phyloP scores from a whole-genome alignment of 495 filamentous ascomycete genomes.

The Pseudoneurospora amorphoporcata region DNA sequence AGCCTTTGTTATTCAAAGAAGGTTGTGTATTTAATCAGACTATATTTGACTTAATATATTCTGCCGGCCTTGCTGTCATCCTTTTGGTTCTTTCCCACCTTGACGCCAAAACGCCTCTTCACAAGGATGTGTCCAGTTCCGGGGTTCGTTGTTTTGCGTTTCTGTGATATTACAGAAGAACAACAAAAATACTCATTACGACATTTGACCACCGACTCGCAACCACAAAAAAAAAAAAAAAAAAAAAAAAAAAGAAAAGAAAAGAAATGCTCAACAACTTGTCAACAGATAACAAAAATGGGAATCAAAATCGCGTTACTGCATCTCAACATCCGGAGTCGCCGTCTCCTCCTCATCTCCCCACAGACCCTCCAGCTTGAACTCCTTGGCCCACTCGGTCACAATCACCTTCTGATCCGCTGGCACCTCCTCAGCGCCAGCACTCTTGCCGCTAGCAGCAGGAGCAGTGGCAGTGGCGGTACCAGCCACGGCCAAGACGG shows the following conservation, averaged over 20 bases:
- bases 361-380: conserved; percentile 92
- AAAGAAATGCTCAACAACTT: background rate
- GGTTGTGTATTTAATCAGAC: background rate
- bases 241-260: too few relatives aligned
- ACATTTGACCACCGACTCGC: background rate
- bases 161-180: background rate
- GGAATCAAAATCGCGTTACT: conserved; percentile 4
- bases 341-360: conserved; percentile 39
- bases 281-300: conserved; percentile 3
- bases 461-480: conserved; percentile 19
- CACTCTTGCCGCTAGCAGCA: conserved; percentile 8
- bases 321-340: conserved; percentile 23
- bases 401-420: conserved; percentile 81
- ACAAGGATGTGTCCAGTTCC: background rate
- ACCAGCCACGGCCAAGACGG: conserved; percentile 47
- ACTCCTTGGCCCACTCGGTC: conserved; percentile 88
- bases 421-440: conserved; percentile 27
- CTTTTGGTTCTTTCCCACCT: background rate
- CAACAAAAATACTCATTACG: background rate
- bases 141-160: background rate
- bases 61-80: background rate
- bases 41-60: background rate
- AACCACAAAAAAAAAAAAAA: too few relatives aligned
- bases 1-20: background rate
- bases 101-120: conserved; percentile 14